phyloP scores from a whole-genome alignment of 2,329 filamentous ascomycete species.

The Teratosphaeria nubilosa region DNA sequence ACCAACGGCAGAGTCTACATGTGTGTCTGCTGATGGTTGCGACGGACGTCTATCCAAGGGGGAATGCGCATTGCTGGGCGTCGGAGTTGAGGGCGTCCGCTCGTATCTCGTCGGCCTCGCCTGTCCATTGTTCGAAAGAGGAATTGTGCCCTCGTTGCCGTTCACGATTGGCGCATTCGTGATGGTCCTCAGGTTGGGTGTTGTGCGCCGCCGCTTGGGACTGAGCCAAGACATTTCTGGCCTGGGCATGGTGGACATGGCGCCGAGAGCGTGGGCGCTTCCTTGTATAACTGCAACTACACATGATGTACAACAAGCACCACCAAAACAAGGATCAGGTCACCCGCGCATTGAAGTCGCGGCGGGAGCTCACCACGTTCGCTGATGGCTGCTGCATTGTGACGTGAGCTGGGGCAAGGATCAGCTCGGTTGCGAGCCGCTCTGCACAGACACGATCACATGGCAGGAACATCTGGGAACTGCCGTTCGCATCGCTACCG shows the following conservation, averaged over 20 bases:
- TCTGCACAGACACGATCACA: not conserved
- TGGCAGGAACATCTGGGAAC: not conserved
- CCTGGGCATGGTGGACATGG: not conserved
- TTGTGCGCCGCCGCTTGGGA: constrained; percentile 18
- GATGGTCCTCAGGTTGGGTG: constrained; percentile 13
- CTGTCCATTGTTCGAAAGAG: not conserved
- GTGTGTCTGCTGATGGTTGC: not conserved
- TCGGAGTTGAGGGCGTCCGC: not conserved
- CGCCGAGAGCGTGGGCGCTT: not conserved
- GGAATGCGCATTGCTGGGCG: not conserved
- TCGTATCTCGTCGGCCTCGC: constrained; percentile 1
- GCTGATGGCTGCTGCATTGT: not conserved
- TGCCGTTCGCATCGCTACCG: too few species aligned
- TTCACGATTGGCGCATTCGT: constrained; percentile 3
- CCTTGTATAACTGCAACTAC: not conserved
- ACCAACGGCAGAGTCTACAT: not conserved
- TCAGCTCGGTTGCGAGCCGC: not conserved
- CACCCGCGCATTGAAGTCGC: not conserved
- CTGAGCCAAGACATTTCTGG: constrained; percentile 14
- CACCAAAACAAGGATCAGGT: not conserved
- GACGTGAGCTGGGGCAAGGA: not conserved
- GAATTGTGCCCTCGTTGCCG: not conserved
- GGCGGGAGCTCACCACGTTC: not conserved
- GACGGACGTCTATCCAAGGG: not conserved
- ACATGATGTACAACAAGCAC: not conserved